Conservation (phyloP, 352 stramenopile genomes). For the Elongisporangium senticosum region DNA sequence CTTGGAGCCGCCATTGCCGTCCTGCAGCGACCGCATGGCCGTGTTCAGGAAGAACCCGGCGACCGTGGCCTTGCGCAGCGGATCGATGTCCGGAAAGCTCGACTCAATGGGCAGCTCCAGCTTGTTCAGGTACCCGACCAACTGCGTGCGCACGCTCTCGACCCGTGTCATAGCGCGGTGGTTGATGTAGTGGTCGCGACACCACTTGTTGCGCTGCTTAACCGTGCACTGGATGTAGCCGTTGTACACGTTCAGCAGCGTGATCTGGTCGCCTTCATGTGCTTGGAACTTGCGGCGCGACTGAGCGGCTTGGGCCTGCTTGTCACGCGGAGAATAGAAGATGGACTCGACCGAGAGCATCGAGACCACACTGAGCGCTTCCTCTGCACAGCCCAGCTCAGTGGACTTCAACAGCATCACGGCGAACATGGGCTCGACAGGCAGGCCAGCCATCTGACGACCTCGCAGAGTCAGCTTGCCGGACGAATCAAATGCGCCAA, state of each 20-base stretch:
- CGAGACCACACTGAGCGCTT: constrained; percentile 81
- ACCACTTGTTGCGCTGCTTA: constrained; percentile 86
- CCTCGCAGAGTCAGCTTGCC: constrained; percentile 66
- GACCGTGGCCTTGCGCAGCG: constrained; percentile 84
- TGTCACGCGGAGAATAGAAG: constrained; percentile 83
- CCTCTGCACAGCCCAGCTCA: constrained; percentile 72
- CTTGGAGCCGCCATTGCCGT: constrained; percentile 64
- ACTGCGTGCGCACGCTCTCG: constrained; percentile 73
- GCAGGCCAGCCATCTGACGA: constrained; percentile 80
- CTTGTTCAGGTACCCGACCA: constrained; percentile 69
- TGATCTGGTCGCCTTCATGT: constrained; percentile 84
- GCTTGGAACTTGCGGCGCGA: constrained; percentile 73
- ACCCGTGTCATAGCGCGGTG: constrained; percentile 76
- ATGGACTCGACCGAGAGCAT: constrained; percentile 90
- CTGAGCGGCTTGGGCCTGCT: constrained; percentile 77
- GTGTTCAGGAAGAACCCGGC: constrained; percentile 87
- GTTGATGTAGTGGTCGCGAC: constrained; percentile 85
- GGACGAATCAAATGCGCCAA: constrained; percentile 57
- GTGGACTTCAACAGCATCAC: constrained; percentile 84
- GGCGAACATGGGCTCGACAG: constrained; percentile 85
- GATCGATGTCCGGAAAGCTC: constrained; percentile 70
- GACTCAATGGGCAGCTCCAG: constrained; percentile 63
- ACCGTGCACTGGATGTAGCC: constrained; percentile 57
- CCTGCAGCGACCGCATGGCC: constrained; percentile 75
- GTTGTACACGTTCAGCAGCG: constrained; percentile 79